Evolutionary conservation across 352 stramenopile species (phyloP), one percentile per base, ranked within the genome.

Genomic region (Pythium sukuiense): DNA sequence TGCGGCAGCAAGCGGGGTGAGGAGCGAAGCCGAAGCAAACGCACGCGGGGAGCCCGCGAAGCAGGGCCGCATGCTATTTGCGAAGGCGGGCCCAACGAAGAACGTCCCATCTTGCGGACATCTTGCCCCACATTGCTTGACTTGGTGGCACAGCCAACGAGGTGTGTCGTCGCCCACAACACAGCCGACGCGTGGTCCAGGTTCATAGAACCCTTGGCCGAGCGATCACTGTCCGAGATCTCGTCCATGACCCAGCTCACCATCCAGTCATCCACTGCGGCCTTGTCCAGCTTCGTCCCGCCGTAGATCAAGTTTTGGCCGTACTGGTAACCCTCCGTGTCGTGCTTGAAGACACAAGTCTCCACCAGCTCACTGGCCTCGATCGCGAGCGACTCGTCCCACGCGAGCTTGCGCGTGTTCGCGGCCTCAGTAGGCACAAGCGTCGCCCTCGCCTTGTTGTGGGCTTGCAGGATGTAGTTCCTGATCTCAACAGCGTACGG

Each of bases 261-360:
- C 49, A 80, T 77, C 73, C 73, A 80, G 16, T 46, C 49, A 27
- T 71, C 67, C 45, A 80, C 59, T 7, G 62, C 70, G 20, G 37
- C 13, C 49, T 69, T 67, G 67, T 73, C 67, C n/a, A 50, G 18
- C 39, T 73, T 63, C 14, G 29, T 24, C 41, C 61, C 57, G 41
- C 73, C 73, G 61, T 73, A 74, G 63, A 80, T 76, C 30, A 80
- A 67, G 50, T 80, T 80, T 50, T 80, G 73, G 3, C 70, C 67
- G 58, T 77, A 80, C 30, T 63, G 53, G 53, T 76, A 74, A 50
- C 63, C 64, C 48, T 80, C 73, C n/a, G 73, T 80, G 53, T 73
- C 70, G 63, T 80, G 73, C 30, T 68, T 61, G 52, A 80, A 80
- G 13, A 76, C 60, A 30, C 73, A 80, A 33, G 66, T 77, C 39